phyloP scores from a whole-genome alignment of 2,329 filamentous ascomycete species.

The Monosporascus ibericus region DNA sequence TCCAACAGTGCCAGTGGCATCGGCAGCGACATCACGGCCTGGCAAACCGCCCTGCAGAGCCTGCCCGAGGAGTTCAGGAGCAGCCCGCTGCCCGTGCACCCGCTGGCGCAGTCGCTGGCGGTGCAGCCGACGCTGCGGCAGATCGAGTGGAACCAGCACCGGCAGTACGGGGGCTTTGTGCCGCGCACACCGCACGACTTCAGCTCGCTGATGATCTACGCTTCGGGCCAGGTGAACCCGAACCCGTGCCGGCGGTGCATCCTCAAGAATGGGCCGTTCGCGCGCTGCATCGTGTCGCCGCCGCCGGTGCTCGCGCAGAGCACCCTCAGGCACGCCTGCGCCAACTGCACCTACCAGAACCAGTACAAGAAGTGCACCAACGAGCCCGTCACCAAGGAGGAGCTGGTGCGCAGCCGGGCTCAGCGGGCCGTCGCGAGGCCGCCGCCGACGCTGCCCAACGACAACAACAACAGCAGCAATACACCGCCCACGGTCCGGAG shows the following conservation, averaged over 20 bases:
- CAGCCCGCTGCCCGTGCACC: conserved; percentile 9
- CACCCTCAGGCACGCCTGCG: conserved; percentile 20
- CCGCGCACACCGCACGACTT: conserved; percentile 19
- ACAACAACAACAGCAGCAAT: neutral
- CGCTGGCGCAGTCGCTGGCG: conserved; percentile 16
- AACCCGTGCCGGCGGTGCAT: conserved; percentile 23
- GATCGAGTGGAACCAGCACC: conserved; percentile 23
- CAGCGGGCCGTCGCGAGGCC: conserved; percentile 4
- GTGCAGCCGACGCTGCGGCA: conserved; percentile 16
- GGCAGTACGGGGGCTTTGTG: conserved; percentile 19
- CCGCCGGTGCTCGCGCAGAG: conserved; percentile 16
- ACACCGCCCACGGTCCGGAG: conserved; percentile 5
- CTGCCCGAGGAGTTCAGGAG: conserved; percentile 16
- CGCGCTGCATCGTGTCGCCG: conserved; percentile 19
- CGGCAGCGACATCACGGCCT: conserved; percentile 16
- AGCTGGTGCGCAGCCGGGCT: conserved; percentile 11
- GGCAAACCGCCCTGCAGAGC: conserved; percentile 15
- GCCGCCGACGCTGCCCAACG: neutral
- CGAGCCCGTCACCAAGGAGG: conserved; percentile 17
- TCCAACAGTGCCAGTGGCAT: conserved; percentile 2
- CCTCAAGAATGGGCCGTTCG: conserved; percentile 21
- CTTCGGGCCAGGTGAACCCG: conserved; percentile 22
- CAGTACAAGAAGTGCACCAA: conserved; percentile 24
- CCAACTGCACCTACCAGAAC: conserved; percentile 25
- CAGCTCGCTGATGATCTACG: conserved; percentile 23